Evolutionary conservation across 1,284 basidiomycete genomes (phyloP), one percentile per base, ranked within the genome.

Genomic region (Coniophora puteana): DNA sequence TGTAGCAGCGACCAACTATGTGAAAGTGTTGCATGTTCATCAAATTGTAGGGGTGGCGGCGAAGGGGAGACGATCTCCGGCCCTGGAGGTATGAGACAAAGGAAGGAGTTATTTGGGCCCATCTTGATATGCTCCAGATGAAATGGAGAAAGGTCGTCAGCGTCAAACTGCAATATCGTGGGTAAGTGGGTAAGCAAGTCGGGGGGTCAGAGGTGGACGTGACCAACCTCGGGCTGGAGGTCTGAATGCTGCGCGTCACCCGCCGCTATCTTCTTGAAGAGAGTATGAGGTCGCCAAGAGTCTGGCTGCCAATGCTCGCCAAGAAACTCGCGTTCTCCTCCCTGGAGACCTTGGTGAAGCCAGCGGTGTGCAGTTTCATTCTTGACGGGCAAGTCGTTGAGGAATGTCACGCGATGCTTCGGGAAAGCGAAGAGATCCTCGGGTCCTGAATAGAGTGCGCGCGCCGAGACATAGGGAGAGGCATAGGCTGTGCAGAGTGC

Each of bases 381-480:
- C 7, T 75, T 62, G 43, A 93, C 63, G n/a, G 91, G 89, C 13
- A 83, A 74, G 45, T 80, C 76, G 57, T 89, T 89, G 52, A 93
- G 76, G 62, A 89, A 93, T 33, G 80, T 68, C 49, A 93, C 80
- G 38, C 81, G 75, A 61, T 82, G 90, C 61, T 93, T 93, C 41
- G 91, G 91, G 58, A 84, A 90, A 0, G 89, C 83, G 57, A 82
- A 78, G 12, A 83, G 71, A 56, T 94, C 91, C 51, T 91, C 82
- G 24, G 86, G 84, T 26, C 86, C 72, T 1, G 83, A 80, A 54
- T 84, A 78, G 37, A 83, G 65, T 12, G 80, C 48, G 31, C 77
- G 72, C 3, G 78, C 71, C n/a, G n/a, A n/a, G n/a, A n/a, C n/a
- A n/a, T 3, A 57, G 41, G 29, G 58, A 53, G 25, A 63, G 47